Evolutionary conservation across 1,284 basidiomycete species (phyloP).

Genomic region (Wolfiporia cocos): DNA sequence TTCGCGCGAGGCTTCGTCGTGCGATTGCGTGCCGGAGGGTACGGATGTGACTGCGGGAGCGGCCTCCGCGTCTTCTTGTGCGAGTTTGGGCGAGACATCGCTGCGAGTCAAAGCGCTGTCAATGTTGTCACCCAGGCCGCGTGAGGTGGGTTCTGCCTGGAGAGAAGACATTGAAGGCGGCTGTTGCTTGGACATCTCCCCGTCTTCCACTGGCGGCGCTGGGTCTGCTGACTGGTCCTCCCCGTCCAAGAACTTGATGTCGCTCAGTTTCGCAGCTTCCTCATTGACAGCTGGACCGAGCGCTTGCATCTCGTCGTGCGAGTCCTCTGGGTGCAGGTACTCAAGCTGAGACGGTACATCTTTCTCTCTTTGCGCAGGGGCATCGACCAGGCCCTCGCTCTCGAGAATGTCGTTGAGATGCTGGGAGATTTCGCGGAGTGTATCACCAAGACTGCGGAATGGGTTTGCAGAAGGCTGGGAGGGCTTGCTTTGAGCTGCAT

Average conservation of each 20-base stretch:
- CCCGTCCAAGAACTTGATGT: constrained; percentile 74
- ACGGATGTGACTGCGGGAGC: constrained; percentile 3
- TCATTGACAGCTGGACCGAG: constrained; percentile 85
- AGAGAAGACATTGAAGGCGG: constrained; percentile 14
- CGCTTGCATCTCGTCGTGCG: constrained; percentile 80
- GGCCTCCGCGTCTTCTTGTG: constrained; percentile 7
- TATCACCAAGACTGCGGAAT: constrained; percentile 82
- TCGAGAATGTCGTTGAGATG: constrained; percentile 83
- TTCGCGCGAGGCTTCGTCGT: constrained; percentile 21
- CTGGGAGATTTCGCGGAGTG: constrained; percentile 79
- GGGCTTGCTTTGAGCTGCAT: too few relatives aligned
- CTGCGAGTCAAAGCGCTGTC: constrained; percentile 44
- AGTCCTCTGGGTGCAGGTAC: constrained; percentile 75
- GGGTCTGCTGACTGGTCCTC: constrained; percentile 30
- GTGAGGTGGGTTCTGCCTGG: constrained; percentile 28
- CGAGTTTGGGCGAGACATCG: constrained; percentile 21
- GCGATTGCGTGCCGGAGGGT: constrained; percentile 28
- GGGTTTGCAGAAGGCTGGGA: constrained; percentile 52
- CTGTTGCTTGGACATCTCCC: constrained; percentile 16
- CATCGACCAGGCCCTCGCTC: constrained; percentile 30
- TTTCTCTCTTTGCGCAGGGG: constrained; percentile 15
- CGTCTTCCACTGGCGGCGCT: constrained; percentile 18
- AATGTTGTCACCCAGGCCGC: constrained; percentile 29
- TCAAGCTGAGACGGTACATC: constrained; percentile 61
- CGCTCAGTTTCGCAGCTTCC: constrained; percentile 76